phyloP scores from a whole-genome alignment of 179 eudicot species.

The Spergularia azorica region DNA sequence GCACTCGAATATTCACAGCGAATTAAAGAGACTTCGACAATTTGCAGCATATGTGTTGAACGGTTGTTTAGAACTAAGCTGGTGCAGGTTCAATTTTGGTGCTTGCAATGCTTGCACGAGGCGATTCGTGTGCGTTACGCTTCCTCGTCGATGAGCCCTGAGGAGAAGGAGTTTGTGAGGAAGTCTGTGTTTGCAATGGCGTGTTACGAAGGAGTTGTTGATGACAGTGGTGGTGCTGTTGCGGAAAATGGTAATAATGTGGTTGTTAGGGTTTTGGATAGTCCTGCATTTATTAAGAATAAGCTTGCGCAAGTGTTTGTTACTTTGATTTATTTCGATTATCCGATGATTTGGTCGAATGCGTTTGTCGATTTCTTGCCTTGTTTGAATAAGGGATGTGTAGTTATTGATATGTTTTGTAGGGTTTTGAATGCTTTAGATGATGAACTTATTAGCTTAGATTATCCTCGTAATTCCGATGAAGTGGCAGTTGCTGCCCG shows the following conservation, averaged over 20 bases:
- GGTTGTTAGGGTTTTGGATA: constrained; percentile 69
- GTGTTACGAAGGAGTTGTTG: constrained; percentile 55
- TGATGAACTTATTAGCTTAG: constrained; percentile 89
- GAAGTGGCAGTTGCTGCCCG: constrained; percentile 63
- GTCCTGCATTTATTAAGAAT: constrained; percentile 77
- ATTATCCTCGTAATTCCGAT: constrained; percentile 66
- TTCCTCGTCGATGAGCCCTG: constrained; percentile 48
- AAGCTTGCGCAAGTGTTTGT: constrained; percentile 96
- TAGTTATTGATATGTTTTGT: constrained; percentile 94
- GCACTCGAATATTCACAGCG: constrained; percentile 75
- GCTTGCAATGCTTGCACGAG: constrained; percentile 81
- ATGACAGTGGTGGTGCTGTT: not conserved
- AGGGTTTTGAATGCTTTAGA: constrained; percentile 87
- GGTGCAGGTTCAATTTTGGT: constrained; percentile 90
- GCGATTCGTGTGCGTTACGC: constrained; percentile 58
- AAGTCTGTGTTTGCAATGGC: constrained; percentile 79
- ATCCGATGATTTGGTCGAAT: constrained; percentile 76
- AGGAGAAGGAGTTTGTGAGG: constrained; percentile 68
- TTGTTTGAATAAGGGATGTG: constrained; percentile 58
- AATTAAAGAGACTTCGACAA: constrained; percentile 59
- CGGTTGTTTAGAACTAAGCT: constrained; percentile 49
- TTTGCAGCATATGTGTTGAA: constrained; percentile 71
- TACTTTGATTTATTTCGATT: constrained; percentile 73
- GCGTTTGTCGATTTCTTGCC: constrained; percentile 76
- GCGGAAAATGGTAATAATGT: constrained; percentile 25